Conservation (phyloP, 495 filamentous ascomycete genomes). For the Penicillium manginii region DNA sequence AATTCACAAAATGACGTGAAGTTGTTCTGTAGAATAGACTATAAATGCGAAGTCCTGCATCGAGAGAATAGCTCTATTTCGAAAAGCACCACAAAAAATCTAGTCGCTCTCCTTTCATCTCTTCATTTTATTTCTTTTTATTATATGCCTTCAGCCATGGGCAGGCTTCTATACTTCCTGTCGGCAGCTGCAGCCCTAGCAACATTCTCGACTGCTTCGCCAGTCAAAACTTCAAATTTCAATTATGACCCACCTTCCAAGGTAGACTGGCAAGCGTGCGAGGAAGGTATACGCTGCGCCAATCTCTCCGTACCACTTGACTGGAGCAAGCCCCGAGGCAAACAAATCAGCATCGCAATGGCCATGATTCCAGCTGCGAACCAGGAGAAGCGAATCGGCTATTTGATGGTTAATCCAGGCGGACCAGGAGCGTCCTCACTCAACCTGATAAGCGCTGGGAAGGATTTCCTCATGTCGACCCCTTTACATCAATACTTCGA, state of each 20-base stretch:
- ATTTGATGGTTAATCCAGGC: constrained; percentile 2
- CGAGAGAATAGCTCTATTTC: too few relatives aligned
- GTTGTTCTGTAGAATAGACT: too few relatives aligned
- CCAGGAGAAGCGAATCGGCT: not conserved
- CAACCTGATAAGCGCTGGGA: not conserved
- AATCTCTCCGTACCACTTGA: not conserved
- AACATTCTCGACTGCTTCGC: not conserved
- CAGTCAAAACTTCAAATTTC: not conserved
- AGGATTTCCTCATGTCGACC: not conserved
- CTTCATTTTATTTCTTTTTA: not conserved
- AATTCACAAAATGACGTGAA: too few relatives aligned
- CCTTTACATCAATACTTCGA: constrained; percentile 35
- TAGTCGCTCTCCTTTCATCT: too few relatives aligned
- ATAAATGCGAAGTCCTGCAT: too few relatives aligned
- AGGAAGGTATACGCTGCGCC: not conserved
- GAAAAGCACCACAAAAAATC: too few relatives aligned
- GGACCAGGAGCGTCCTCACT: not conserved
- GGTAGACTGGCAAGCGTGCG: not conserved
- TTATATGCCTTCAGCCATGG: not conserved
- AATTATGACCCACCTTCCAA: not conserved
- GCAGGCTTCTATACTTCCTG: not conserved
- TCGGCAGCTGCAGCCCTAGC: not conserved
- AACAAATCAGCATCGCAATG: not conserved
- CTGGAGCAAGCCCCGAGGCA: not conserved
- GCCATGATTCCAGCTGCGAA: not conserved